These are phyloP conservation scores for Colletotrichum godetiae DNA, from an alignment of 2,329 filamentous ascomycete genomes.

Conservation along the genomic window DNA sequence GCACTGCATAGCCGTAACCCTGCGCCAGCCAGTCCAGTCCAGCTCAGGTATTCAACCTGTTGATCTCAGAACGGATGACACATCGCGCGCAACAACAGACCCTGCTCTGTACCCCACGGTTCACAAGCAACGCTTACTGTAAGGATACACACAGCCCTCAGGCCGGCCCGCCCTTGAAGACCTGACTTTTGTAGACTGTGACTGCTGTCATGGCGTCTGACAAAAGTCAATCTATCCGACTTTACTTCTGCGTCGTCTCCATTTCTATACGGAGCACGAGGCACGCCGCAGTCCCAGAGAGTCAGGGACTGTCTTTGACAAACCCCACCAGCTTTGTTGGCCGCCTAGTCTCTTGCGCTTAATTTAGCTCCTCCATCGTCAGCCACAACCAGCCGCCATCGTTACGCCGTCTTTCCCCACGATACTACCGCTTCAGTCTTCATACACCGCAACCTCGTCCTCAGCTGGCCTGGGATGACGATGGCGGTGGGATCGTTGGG, in stretches of 20 bases:
- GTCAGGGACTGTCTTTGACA: neutral
- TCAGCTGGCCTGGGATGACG: constrained; percentile 28
- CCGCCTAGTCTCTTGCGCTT: constrained; percentile 1
- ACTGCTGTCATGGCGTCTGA: constrained; percentile 1
- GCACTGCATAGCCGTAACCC: neutral
- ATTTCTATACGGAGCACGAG: constrained; percentile 24
- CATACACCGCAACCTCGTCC: neutral
- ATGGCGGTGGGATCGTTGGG: constrained; percentile 8
- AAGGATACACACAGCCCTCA: constrained; percentile 15
- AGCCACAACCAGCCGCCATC: constrained; percentile 33
- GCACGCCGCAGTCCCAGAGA: constrained; percentile 14
- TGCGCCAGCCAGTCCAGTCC: constrained; percentile 1
- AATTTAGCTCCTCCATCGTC: constrained; percentile 25
- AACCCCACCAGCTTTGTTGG: constrained; percentile 10
- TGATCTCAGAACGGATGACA: constrained; percentile 21
- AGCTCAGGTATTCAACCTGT: constrained; percentile 1
- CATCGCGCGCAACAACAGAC: constrained; percentile 15
- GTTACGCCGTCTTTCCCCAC: constrained; percentile 24
- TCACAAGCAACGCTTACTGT: constrained; percentile 10
- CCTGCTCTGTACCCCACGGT: constrained; percentile 21
- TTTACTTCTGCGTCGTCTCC: constrained; percentile 1
- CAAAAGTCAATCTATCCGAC: constrained; percentile 16
- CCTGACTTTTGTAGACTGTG: neutral
- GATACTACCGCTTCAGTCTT: constrained; percentile 1
- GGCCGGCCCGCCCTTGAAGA: neutral